Percentiles rank a stretch among this genome's conserved stretches.
Conservation (phyloP, 169 alveolate species). For the Pseudocohnilembus persalinus region DNA sequence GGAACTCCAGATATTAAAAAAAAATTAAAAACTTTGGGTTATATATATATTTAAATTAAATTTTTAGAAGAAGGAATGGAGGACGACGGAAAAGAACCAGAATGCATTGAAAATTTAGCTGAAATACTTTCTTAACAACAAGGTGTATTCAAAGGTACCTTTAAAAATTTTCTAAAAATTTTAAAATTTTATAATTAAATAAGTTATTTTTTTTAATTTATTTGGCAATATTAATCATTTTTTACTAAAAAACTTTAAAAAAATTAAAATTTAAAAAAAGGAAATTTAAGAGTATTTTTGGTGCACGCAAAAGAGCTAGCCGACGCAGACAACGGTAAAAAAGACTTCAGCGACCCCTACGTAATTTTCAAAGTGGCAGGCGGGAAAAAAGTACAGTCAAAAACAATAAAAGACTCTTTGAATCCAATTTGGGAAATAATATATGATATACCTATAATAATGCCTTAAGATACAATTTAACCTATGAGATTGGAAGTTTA, state of each 20-base stretch:
- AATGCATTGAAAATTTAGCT: slow-evolving; percentile 32
- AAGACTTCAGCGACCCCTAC: slow-evolving; percentile 32
- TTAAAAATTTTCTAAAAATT: no score
- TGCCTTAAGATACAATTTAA: slow-evolving; percentile 35
- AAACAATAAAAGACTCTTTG: slow-evolving; percentile 13
- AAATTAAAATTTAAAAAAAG: slow-evolving; percentile 5
- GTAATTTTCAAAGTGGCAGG: slow-evolving; percentile 48
- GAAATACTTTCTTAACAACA: slow-evolving; percentile 23
- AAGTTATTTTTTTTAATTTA: no score
- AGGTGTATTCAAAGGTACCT: slow-evolving; percentile 40
- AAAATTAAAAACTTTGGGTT: slow-evolving; percentile 31
- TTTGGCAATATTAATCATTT: no score
- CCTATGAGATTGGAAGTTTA: slow-evolving; percentile 43
- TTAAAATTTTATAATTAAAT: no score
- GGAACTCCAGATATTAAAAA: slow-evolving; percentile 9
- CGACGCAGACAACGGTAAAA: slow-evolving; percentile 33
- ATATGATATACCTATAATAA: slow-evolving; percentile 20
- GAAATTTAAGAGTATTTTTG: slow-evolving; percentile 29
- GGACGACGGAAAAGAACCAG: slow-evolving; percentile 33
- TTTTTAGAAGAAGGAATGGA: slow-evolving; percentile 42
- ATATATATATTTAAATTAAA: slow-evolving; percentile 28
- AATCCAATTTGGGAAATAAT: slow-evolving; percentile 40
- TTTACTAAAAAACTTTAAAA: no score
- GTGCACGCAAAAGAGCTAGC: slow-evolving; percentile 37
- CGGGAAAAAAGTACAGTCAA: slow-evolving; percentile 34